phyloP scores from a whole-genome alignment of 768 basidiomycete genomes.

The Hericium rajendrae region DNA sequence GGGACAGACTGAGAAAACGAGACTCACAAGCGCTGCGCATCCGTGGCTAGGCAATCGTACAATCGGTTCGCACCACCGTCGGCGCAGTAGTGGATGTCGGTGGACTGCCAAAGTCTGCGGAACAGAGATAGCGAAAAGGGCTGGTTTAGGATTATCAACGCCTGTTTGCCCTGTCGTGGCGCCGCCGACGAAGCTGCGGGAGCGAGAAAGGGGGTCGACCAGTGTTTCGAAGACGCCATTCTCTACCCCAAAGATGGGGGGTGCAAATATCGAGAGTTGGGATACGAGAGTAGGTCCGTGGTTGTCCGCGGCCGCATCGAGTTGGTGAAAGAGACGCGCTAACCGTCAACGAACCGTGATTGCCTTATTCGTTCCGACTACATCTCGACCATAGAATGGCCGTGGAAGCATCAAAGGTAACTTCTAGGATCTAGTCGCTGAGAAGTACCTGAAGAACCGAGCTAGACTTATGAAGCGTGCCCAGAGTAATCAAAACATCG shows the following conservation, averaged over 20 bases:
- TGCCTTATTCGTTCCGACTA: no score
- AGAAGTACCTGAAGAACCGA: no score
- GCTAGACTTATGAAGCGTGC: no score
- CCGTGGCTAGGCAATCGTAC: slow-evolving; percentile 35
- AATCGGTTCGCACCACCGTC: slow-evolving; percentile 58
- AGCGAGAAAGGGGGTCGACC: slow-evolving; percentile 10
- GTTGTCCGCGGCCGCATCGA: no score
- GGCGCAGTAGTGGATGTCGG: slow-evolving; percentile 34
- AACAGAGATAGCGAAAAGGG: slow-evolving; percentile 65
- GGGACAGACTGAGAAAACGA: not conserved
- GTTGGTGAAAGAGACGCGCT: no score
- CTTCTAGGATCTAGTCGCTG: no score
- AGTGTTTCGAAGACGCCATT: slow-evolving; percentile 3
- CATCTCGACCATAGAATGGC: no score
- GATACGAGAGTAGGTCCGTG: no score
- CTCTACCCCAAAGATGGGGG: not conserved
- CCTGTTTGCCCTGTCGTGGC: slow-evolving; percentile 20
- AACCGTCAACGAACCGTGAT: no score
- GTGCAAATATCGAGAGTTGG: not conserved
- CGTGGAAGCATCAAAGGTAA: no score
- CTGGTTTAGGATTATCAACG: slow-evolving; percentile 85
- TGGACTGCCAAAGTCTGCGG: slow-evolving; percentile 35
- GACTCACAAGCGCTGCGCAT: not conserved
- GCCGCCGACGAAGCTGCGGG: not conserved
- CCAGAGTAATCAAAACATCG: no score